A percentile compares a stretch with the other conserved stretches of the same genome.
These are phyloP conservation scores for Sporothrix schenckii DNA, from an alignment of 2,329 filamentous ascomycete species.

Conservation along the genomic window DNA sequence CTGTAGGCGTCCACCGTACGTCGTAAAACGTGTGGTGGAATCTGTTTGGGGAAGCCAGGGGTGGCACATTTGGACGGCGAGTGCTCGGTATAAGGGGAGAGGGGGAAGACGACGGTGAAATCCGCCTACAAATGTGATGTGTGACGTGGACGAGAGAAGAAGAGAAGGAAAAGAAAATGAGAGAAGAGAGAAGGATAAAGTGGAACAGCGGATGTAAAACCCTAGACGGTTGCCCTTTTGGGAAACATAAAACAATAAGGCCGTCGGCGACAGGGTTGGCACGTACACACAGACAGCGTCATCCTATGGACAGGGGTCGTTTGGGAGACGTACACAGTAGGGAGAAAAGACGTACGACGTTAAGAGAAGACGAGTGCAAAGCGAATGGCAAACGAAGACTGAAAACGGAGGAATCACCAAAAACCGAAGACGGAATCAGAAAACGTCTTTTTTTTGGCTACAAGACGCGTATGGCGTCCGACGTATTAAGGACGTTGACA, in stretches of 20 bases:
- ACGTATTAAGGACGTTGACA: background rate
- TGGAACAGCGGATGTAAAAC: constrained; percentile 16
- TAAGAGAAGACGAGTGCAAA: background rate
- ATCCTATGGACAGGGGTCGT: constrained; percentile 17
- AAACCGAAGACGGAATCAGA: background rate
- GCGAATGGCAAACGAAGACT: background rate
- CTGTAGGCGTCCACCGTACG: background rate
- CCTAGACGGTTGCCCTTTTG: constrained; percentile 21
- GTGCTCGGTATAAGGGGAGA: background rate
- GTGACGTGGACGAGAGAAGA: background rate
- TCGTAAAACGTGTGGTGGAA: constrained; percentile 2
- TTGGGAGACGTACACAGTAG: background rate
- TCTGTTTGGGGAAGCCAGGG: constrained; percentile 13
- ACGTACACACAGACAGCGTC: constrained; percentile 37
- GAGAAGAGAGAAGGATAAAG: constrained; percentile 35
- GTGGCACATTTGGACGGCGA: constrained; percentile 4
- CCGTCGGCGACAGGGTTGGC: constrained; percentile 34
- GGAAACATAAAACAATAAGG: constrained; percentile 39
- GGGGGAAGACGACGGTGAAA: too few relatives aligned
- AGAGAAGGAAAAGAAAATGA: constrained; percentile 36
- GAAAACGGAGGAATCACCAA: background rate
- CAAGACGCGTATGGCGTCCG: too few relatives aligned
- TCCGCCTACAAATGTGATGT: background rate
- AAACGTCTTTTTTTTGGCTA: background rate
- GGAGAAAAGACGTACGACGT: background rate